These are phyloP conservation scores for Andrographis paniculata DNA, from an alignment of 305 asterid species.

Conservation along the genomic window DNA sequence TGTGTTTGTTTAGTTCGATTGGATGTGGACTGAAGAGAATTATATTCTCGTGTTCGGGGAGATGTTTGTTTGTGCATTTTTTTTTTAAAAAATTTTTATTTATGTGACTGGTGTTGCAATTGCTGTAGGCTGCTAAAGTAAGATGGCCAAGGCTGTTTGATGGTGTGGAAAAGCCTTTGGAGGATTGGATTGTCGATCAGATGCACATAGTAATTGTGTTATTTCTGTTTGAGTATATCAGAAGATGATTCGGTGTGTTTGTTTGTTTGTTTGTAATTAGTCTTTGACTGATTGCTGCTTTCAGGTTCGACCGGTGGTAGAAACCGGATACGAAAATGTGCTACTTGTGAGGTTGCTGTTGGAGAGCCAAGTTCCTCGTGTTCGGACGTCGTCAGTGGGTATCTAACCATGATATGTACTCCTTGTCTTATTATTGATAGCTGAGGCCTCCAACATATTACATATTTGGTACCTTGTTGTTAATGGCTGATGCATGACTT, in stretches of 20 bases:
- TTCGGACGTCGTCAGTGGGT: slow-evolving; percentile 79
- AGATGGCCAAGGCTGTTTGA: slow-evolving; percentile 78
- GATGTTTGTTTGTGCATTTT: not conserved
- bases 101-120: too few species aligned
- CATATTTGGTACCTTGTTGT: not conserved
- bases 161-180: slow-evolving; percentile 61
- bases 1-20: not conserved
- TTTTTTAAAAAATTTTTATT: not conserved
- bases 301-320: slow-evolving; percentile 96
- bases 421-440: too few species aligned
- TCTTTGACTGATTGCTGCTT: slow-evolving; percentile 15
- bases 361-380: slow-evolving; percentile 63
- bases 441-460: not conserved
- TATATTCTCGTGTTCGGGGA: not conserved
- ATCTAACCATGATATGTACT: slow-evolving; percentile 7
- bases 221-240: not conserved
- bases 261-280: not conserved
- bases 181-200: slow-evolving; percentile 91
- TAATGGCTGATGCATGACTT: slow-evolving; percentile 6
- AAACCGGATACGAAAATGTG: slow-evolving; percentile 88
- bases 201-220: slow-evolving; percentile 56
- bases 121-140: slow-evolving; percentile 42
- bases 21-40: too few species aligned
- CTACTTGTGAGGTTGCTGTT: slow-evolving; percentile 81
- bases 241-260: not conserved